Evolutionary conservation across 305 asterid species (phyloP).

Genomic region (Solanum hybrid): DNA sequence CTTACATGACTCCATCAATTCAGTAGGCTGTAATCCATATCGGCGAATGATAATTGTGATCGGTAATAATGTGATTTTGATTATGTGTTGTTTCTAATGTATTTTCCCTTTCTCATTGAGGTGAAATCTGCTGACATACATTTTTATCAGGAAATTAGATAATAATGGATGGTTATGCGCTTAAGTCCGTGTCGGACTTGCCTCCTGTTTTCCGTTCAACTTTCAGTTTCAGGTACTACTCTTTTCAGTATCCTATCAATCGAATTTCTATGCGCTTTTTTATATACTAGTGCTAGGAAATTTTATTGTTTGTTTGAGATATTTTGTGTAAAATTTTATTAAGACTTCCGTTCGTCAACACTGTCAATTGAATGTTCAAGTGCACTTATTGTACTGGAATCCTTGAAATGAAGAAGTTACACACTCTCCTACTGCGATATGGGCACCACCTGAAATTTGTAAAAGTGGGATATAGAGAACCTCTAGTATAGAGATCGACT

Average conservation of each 20-base stretch:
- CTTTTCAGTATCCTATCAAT: conserved; percentile 2
- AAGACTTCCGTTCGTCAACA: neutral
- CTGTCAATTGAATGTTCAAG: neutral
- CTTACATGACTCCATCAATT: neutral
- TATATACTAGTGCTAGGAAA: neutral
- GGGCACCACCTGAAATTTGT: neutral
- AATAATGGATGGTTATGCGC: conserved; percentile 44
- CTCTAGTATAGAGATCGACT: neutral
- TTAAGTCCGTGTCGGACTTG: conserved; percentile 67
- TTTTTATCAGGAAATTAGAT: neutral
- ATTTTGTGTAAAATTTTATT: neutral
- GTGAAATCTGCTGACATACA: neutral
- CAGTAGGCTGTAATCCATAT: neutral
- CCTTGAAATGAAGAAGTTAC: neutral
- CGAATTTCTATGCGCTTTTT: neutral
- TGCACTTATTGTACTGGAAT: neutral
- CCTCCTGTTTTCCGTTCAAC: conserved; percentile 62
- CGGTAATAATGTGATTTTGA: neutral
- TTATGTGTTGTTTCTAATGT: neutral
- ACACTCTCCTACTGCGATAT: neutral
- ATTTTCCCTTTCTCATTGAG: neutral
- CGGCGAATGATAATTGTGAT: neutral
- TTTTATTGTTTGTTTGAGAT: neutral
- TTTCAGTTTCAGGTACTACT: conserved; percentile 72
- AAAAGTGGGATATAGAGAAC: neutral